phyloP scores from a whole-genome alignment of 2,329 filamentous ascomycete genomes.

The Fusarium austroafricanum region DNA sequence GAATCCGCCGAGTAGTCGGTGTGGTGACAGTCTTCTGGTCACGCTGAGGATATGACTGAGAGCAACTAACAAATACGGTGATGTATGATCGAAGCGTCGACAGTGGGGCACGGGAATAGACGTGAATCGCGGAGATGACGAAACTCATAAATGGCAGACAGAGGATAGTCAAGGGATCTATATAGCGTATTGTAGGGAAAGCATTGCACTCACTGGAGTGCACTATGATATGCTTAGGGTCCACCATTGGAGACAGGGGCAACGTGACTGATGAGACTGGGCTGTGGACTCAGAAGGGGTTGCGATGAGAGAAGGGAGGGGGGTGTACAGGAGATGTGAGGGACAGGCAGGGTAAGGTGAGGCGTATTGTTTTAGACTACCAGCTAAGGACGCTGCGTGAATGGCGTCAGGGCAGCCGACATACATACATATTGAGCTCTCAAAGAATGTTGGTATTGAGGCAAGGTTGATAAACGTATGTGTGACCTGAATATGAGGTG shows the following conservation, averaged over 20 bases:
- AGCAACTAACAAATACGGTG: slow-evolving; percentile 31
- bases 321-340: slow-evolving; percentile 31
- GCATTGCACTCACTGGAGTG: slow-evolving; percentile 33
- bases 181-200: slow-evolving; percentile 39
- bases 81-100: slow-evolving; percentile 24
- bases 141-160: slow-evolving; percentile 38
- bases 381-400: slow-evolving; percentile 34
- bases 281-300: slow-evolving; percentile 37
- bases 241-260: slow-evolving; percentile 42
- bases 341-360: slow-evolving; percentile 40
- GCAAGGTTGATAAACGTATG: slow-evolving; percentile 10
- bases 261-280: slow-evolving; percentile 37
- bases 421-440: slow-evolving; percentile 2
- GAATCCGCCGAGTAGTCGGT: slow-evolving; percentile 43
- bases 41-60: slow-evolving; percentile 39
- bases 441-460: slow-evolving; percentile 14
- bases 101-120: slow-evolving; percentile 40
- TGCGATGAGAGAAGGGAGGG: slow-evolving; percentile 27
- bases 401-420: slow-evolving; percentile 38
- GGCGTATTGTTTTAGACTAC: slow-evolving; percentile 42
- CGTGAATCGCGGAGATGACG: slow-evolving; percentile 42
- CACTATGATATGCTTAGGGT: slow-evolving; percentile 36
- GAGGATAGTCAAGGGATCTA: slow-evolving; percentile 43
- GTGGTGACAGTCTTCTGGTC: slow-evolving; percentile 42
- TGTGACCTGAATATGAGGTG: slow-evolving; percentile 18